Evolutionary conservation across 495 filamentous ascomycete species (phyloP).

Genomic region (Penicillium cataractarum): DNA sequence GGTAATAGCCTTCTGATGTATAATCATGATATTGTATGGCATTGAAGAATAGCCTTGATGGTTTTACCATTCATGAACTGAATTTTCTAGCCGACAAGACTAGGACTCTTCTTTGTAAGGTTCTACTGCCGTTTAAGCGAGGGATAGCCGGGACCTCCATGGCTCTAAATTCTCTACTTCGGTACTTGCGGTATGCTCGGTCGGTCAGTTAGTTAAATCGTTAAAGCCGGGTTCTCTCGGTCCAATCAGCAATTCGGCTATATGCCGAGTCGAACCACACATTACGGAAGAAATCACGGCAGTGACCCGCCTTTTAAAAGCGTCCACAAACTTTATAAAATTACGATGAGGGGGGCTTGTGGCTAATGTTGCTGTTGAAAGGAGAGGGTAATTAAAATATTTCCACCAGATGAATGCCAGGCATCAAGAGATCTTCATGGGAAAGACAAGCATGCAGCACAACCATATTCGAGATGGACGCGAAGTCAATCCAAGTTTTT

Average conservation of each 20-base stretch:
- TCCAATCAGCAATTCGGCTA: background rate
- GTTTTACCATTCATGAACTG: too few species aligned
- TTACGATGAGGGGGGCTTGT: background rate
- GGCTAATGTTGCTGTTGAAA: background rate
- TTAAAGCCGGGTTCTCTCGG: background rate
- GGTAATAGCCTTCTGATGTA: background rate
- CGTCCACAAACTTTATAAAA: background rate
- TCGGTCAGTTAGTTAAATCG: background rate
- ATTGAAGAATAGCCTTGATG: too few species aligned
- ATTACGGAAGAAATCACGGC: background rate
- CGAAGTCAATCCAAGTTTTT: too few species aligned
- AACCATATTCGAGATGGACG: too few species aligned
- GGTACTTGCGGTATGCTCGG: background rate
- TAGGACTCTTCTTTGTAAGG: too few species aligned
- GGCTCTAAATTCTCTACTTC: too few species aligned
- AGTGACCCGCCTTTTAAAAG: background rate
- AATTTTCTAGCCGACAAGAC: too few species aligned
- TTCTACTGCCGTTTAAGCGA: too few species aligned
- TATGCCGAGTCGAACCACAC: background rate
- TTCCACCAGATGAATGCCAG: background rate
- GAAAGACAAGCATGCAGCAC: too few species aligned
- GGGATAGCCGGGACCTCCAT: too few species aligned
- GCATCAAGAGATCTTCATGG: background rate
- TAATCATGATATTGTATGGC: background rate
- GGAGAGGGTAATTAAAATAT: too few species aligned